Evolutionary conservation across 148 eudicot genomes (phyloP).

Genomic region (Cornus florida): DNA sequence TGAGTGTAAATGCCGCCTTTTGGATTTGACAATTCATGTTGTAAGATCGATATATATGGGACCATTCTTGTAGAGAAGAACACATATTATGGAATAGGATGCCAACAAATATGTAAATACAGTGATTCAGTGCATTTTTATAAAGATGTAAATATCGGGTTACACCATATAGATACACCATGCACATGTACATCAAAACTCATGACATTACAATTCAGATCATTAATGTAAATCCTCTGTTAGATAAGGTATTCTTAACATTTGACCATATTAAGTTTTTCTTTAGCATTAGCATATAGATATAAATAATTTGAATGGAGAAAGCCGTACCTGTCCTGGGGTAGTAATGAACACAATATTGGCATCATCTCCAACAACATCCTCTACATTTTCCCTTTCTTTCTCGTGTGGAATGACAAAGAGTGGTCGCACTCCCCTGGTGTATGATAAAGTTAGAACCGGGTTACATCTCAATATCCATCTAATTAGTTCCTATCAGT

Average conservation of each 20-base stretch:
- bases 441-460: slow-evolving; percentile 1
- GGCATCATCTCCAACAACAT: slow-evolving; percentile 62
- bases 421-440: slow-evolving; percentile 69
- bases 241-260: neutral
- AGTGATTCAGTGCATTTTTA: neutral
- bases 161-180: neutral
- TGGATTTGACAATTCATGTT: neutral
- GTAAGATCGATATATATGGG: neutral
- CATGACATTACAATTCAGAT: neutral
- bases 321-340: slow-evolving; percentile 70
- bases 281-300: too few species aligned
- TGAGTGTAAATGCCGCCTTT: neutral
- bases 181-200: neutral
- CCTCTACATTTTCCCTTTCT: slow-evolving; percentile 81
- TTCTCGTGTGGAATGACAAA: slow-evolving; percentile 97
- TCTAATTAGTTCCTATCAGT: neutral
- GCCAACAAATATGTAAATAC: neutral
- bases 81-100: neutral
- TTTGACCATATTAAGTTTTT: too few species aligned
- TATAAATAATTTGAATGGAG: neutral
- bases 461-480: neutral
- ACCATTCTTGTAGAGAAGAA: neutral
- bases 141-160: neutral
- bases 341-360: slow-evolving; percentile 83
- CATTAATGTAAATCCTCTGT: neutral